Percentiles rank a stretch among this genome's conserved stretches.
These are phyloP conservation scores for Gloeophyllum trabeum DNA, from an alignment of 768 basidiomycete species.

Conservation along the genomic window DNA sequence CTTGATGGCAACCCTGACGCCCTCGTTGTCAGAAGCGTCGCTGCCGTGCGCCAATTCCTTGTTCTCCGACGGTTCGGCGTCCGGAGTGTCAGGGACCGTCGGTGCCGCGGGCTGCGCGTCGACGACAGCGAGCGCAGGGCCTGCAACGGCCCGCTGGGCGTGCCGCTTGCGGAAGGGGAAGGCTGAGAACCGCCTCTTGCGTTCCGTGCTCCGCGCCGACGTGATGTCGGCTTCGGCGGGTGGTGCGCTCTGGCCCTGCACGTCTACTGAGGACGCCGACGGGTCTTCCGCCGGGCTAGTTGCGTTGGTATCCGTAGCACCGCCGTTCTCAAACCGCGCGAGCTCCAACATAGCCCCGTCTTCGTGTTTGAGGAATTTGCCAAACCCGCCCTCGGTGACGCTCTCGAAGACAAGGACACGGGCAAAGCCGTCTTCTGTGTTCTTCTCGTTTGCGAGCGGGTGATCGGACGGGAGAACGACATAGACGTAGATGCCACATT, in stretches of 20 bases:
- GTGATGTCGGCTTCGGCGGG: constrained; percentile 4
- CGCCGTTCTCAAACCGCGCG: constrained; percentile 45
- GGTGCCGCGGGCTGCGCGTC: constrained; percentile 41
- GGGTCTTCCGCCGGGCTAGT: constrained; percentile 3
- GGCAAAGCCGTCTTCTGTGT: constrained; percentile 16
- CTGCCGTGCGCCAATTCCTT: too few relatives aligned
- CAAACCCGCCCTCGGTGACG: constrained; percentile 77
- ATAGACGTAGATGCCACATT: constrained; percentile 70
- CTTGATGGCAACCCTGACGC: constrained; percentile 69
- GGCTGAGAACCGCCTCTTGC: constrained; percentile 41
- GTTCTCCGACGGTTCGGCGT: constrained; percentile 27
- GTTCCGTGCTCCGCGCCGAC: constrained; percentile 9
- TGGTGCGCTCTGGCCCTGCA: constrained; percentile 6
- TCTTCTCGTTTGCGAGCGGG: constrained; percentile 31
- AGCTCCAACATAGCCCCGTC: constrained; percentile 76
- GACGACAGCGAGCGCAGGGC: constrained; percentile 70
- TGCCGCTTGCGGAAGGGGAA: constrained; percentile 53
- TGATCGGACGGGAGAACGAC: constrained; percentile 61
- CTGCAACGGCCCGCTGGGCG: constrained; percentile 43
- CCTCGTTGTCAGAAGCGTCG: constrained; percentile 36
- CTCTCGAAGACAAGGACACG: constrained; percentile 50
- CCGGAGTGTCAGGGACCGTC: constrained; percentile 21
- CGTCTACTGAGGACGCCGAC: constrained; percentile 6
- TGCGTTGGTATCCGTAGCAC: constrained; percentile 3
- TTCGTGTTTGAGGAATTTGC: constrained; percentile 57